Evolutionary conservation across 352 stramenopile genomes (phyloP).

Genomic region (Globisporangium rhizosaccharum): DNA sequence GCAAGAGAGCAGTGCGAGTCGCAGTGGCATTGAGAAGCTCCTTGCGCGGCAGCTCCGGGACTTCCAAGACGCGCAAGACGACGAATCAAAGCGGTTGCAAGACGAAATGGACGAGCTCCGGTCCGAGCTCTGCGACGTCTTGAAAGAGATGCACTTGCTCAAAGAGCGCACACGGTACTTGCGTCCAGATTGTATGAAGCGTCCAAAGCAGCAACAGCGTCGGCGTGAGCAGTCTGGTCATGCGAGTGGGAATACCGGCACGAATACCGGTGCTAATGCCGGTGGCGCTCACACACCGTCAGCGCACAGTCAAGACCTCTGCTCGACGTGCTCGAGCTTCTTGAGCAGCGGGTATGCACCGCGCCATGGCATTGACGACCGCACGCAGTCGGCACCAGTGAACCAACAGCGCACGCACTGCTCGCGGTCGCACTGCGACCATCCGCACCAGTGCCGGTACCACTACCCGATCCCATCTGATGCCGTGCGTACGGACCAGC

Average conservation of each 20-base stretch:
- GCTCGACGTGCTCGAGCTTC: slow-evolving; percentile 2
- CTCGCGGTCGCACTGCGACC: not conserved
- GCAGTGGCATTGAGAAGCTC: slow-evolving; percentile 44
- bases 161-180: slow-evolving; percentile 73
- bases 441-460: slow-evolving; percentile 1
- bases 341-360: no score
- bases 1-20: slow-evolving; percentile 42
- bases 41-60: slow-evolving; percentile 42
- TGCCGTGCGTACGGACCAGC: not conserved
- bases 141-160: slow-evolving; percentile 61
- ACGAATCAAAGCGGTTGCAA: slow-evolving; percentile 43
- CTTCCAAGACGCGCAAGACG: slow-evolving; percentile 42
- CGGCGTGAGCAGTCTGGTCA: not conserved
- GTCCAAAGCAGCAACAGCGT: not conserved
- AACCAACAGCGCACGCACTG: no score
- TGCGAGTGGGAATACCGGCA: no score
- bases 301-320: not conserved
- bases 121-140: slow-evolving; percentile 54
- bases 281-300: not conserved
- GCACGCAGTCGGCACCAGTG: not conserved
- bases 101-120: slow-evolving; percentile 63
- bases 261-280: not conserved
- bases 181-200: slow-evolving; percentile 19
- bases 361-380: no score
- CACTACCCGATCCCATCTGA: slow-evolving; percentile 2